Conservation (phyloP, 805 yeast species). For the Zygoascus tannicola region DNA sequence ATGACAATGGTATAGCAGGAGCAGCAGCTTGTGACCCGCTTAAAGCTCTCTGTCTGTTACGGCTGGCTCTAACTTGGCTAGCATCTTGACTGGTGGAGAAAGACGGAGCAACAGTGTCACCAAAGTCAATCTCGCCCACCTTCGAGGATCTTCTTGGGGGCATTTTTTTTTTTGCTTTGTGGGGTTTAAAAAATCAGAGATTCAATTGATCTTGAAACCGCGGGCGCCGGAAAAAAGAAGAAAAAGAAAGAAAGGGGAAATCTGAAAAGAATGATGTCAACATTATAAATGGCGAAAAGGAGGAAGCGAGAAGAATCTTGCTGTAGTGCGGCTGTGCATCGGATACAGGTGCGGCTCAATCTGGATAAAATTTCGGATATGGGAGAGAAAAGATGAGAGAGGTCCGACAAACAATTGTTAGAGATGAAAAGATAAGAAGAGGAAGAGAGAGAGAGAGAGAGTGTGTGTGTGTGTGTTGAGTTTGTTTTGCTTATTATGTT, state of each 20-base stretch:
- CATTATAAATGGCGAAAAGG: too few relatives aligned
- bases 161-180: constrained; percentile 8
- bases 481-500: neutral
- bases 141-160: constrained; percentile 47
- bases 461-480: neutral
- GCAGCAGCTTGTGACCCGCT: constrained; percentile 10
- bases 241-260: too few relatives aligned
- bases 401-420: too few relatives aligned
- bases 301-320: too few relatives aligned
- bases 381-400: too few relatives aligned
- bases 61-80: constrained; percentile 33
- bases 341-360: too few relatives aligned
- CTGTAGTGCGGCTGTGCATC: too few relatives aligned
- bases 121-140: constrained; percentile 65
- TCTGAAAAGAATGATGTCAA: too few relatives aligned
- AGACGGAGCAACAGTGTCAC: constrained; percentile 61
- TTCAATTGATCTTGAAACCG: too few relatives aligned
- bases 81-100: constrained; percentile 57
- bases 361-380: too few relatives aligned
- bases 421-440: neutral
- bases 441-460: neutral
- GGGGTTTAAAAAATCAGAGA: too few relatives aligned
- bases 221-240: too few relatives aligned
- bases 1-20: neutral
- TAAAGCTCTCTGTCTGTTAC: constrained; percentile 29